Base-by-base conservation (phyloP, 345 rosid genomes). In the Eucalyptus curtisii region DNA sequence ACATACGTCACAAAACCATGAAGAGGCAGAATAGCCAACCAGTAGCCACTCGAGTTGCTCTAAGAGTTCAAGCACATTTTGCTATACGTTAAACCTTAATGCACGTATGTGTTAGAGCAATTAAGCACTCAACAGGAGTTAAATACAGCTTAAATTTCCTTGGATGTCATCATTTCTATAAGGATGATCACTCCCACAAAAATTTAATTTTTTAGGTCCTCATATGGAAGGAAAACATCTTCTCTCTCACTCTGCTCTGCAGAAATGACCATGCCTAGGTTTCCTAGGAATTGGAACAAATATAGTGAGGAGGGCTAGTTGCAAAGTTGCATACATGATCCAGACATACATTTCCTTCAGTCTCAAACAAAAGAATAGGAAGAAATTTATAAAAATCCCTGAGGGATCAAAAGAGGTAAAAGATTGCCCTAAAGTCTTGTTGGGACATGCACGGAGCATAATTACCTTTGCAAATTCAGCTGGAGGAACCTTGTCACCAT, bases 401-500 rank as follows among this genome's bases (percentile, higher is more conserved):
- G 13, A 37, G 82, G 47, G 27, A 76, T 37, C 14, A 76, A 76
- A 76, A 57, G 30, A 86, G 52, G 76, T 37, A 37, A 53, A 86
- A 24, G 47, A 19, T 19, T n/a, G 40, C 48, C 42, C 11, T 2
- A 86, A 50, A 42, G 48, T n/a, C 49, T 27, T 55, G 31, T 86
- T 52, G 47, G 71, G 45, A 44, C 66, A 44, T 84, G 45, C 49
- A 33, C 30, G 27, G 86, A 87, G 76, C 53, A 9, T 68, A 42
- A 68, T 94, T 80, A 96, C 99, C 97, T 96, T 97, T 5, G 99
- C 98, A 92, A 96, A 97, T 92, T 97, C 99, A 90, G 99, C 99
- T 88, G 98, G 97, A 31, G 99, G 99, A 87, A 97, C 99, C 91
- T 96, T 97, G 90, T 97, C 99, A 57, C 98, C 99, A 55, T 94